phyloP scores from a whole-genome alignment of 257 asterid genomes.

The Solanum corneliomulleri region DNA sequence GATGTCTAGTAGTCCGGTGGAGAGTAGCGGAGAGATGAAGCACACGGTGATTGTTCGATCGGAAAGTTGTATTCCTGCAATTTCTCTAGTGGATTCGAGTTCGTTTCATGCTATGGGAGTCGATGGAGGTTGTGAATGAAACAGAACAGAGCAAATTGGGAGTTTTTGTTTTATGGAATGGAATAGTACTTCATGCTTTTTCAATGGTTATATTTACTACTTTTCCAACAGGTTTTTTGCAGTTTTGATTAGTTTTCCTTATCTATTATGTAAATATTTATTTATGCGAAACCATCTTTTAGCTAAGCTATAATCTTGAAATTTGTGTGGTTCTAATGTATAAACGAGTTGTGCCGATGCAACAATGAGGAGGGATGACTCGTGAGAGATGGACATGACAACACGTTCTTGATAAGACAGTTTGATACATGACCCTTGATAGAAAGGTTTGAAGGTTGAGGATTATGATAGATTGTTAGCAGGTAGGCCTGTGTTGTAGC shows the following conservation, averaged over 20 bases:
- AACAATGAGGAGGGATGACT: not conserved
- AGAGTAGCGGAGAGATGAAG: not conserved
- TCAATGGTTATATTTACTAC: not conserved
- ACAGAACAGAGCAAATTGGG: not conserved
- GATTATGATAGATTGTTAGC: too few relatives aligned
- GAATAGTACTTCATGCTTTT: not conserved
- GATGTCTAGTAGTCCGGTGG: slow-evolving; percentile 31
- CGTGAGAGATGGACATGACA: not conserved
- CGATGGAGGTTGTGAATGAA: slow-evolving; percentile 10
- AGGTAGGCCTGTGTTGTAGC: rapidly evolving
- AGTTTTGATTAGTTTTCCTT: not conserved
- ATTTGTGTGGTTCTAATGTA: not conserved
- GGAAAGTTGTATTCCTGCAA: slow-evolving; percentile 43
- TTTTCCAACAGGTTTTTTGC: not conserved
- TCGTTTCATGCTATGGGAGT: slow-evolving; percentile 3
- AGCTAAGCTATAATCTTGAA: not conserved
- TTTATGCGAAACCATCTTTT: not conserved
- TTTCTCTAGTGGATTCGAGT: slow-evolving; percentile 26
- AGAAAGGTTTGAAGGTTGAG: not conserved
- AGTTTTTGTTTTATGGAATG: not conserved
- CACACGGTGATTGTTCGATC: slow-evolving; percentile 21
- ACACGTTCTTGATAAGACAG: too few relatives aligned
- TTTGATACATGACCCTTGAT: too few relatives aligned
- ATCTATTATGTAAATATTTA: not conserved
- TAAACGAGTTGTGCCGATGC: too few relatives aligned